Evolutionary conservation across 306 rosid species (phyloP), one percentile per base, ranked within the genome.

Genomic region (Hylodesmum podocarpum): DNA sequence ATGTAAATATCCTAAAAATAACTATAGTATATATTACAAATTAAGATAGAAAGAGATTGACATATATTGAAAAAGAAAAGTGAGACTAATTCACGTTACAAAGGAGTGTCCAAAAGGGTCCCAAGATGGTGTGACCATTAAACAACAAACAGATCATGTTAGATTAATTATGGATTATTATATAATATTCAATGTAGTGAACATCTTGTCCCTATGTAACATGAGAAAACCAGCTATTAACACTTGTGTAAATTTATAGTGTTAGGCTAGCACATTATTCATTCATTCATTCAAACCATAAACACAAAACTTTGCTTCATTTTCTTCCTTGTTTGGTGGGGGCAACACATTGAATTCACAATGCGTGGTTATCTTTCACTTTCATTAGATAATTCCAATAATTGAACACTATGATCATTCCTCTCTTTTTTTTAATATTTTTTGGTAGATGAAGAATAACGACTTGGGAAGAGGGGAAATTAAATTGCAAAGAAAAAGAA

Each of bases 151-250:
- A 73, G 0, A 37, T 50, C 80, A 68, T 50, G 78, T 59, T 64
- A 72, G 77, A 15, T 55, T 25, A 39, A 43, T n/a, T n/a, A n/a
- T 84, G 47, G 34, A 15, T 58, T 44, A 50, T 84, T 53, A 72
- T n/a, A n/a, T n/a, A n/a, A n/a, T n/a, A n/a, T 44, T 33, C 19
- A 46, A 68, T 64, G 14, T 41, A 31, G 0, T 39, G 28, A 53
- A 41, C 85, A 85, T 71, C 85, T 79, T 87, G 81, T 87, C 87
- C 76, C 78, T 47, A 50, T 41, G 76, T 72, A 83, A 82, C 82
- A 70, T 76, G 80, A 84, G 51, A 36, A 70, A 73, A 62, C 25
- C 54, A 31, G 5, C 29, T 25, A 63, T 58, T 61, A 50, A 50
- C 64, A 22, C 31, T 47, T 24, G 76, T 65, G 72, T 70, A 62